Base-by-base conservation (phyloP, 805 yeast species). In the Kurtzmaniella cleridarum region DNA sequence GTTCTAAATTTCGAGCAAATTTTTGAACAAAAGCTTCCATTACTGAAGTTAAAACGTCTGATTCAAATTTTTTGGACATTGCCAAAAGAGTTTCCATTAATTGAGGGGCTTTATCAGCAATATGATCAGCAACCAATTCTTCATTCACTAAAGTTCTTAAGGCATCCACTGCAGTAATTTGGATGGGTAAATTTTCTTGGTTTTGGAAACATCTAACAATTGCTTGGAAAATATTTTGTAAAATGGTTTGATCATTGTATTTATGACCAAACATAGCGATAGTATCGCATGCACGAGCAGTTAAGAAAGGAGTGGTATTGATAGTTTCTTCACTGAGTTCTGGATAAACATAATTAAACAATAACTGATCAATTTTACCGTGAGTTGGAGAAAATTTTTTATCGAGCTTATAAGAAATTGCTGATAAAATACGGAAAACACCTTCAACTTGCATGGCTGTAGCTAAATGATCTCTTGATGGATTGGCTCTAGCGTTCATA, bases 91-190 rank as follows among this genome's bases (percentile, higher is more conserved):
- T 62, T 11, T 64, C 64, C 73, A 68, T 67, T 34, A 68, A 56
- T 44, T 67, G 73, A 6, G 73, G 73, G 1, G 67, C 71, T 43
- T 68, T 73, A 20, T 54, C 64, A 3, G 73, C 60, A 31, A 68
- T 57, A 35, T 61, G 66, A 8, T 59, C 65, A 8, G 73, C 71
- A 38, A 63, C 62, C n/a, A 53, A 51, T 34, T 66, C 73, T 44
- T 89, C 59, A 12, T 66, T 63, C 3, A 69, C 66, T 39, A 73
- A 62, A 8, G 73, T 62, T 15, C 76, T 55, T 50, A 75, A 62
- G 1, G 79, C 78, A 54, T 74, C 79, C 9, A 75, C 73, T 10
- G 77, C 71, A 17, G 76, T 73, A 36, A 75, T 57, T 50, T 71
- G 71, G 32, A 76, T 51, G 2, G 80, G 78, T 38, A 75, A 62